Evolutionary conservation across 1,284 basidiomycete genomes (phyloP).

Genomic region (Puccinia coronata): DNA sequence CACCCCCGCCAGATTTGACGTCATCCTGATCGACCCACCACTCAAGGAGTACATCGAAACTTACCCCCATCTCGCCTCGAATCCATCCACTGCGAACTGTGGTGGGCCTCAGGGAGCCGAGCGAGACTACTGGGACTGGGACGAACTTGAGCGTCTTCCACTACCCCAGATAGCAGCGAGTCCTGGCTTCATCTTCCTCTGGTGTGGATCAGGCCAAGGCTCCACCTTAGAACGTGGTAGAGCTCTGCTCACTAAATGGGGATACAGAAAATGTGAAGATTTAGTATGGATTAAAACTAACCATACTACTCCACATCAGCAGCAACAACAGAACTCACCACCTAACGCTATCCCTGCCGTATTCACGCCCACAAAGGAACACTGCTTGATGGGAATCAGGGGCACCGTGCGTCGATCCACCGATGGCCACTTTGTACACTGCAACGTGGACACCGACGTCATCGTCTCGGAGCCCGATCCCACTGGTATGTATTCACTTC

Average conservation of each 20-base stretch:
- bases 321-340: not conserved
- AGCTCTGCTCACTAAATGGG: constrained; percentile 89
- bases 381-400: constrained; percentile 97
- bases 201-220: constrained; percentile 88
- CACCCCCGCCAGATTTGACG: constrained; percentile 78
- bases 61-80: constrained; percentile 62
- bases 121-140: constrained; percentile 69
- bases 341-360: constrained; percentile 59
- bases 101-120: constrained; percentile 19
- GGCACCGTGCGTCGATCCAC: constrained; percentile 92
- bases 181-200: constrained; percentile 90
- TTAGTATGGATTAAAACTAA: constrained; percentile 66
- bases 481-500: constrained; percentile 25
- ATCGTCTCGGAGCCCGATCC: constrained; percentile 47
- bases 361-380: constrained; percentile 85
- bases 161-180: constrained; percentile 82
- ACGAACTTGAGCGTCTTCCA: constrained; percentile 75
- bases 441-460: constrained; percentile 75
- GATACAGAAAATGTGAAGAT: constrained; percentile 92
- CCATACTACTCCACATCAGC: no score
- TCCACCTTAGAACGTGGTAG: constrained; percentile 89
- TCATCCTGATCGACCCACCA: constrained; percentile 87
- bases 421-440: constrained; percentile 94
- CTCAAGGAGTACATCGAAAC: constrained; percentile 62
- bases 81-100: constrained; percentile 10